Base-by-base conservation (phyloP, 1,284 basidiomycete species). In the Cutaneotrichosporon sp. region DNA sequence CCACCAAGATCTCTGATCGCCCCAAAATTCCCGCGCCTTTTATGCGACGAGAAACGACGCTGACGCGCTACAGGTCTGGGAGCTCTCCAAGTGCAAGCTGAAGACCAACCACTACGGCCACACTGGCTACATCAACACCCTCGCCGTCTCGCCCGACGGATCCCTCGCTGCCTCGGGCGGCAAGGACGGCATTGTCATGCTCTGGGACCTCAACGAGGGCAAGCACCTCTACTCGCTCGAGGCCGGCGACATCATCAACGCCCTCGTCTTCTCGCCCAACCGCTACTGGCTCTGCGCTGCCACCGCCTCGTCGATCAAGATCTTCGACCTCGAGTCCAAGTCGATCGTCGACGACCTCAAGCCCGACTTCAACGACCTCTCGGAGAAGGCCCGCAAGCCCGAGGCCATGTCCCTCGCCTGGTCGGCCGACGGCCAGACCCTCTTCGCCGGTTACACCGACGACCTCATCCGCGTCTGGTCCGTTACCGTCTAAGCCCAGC, bases 101-200 rank as follows among this genome's bases (percentile, higher is more conserved):
- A 93, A 94, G 84, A 97, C 94, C 78, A 97, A 97, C 85, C 96
- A 99, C 84, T 92, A 88, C 76, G 96, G 96, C 67, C 96, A 99
- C 83, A 96, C 90, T 51, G 96, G 96, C 66, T 98, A 97, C 83
- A 92, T 99, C 79, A 97, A 96, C 84, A 94, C 94, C 66, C 80
- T 99, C 73, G 94, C 96, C 60, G 92, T 99, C 62, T 99, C 96
- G 41, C 96, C 96, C 60, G 96, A 99, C 75, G 96, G 96, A 64
- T 99, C 96, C 46, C 86, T 99, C 70, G 94, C 94, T 72, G 96
- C 96, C 51, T 98, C 96, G 45, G 96, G 96, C 74, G 96, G 96
- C 71, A 97, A 97, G 81, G 96, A 99, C 77, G 91, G 91, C 63
- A 94, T 98, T 79, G 97, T 93, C 75, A 99, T 99, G 96, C 88